Conservation (phyloP, 768 basidiomycete genomes). For the Favolaschia claudopus region DNA sequence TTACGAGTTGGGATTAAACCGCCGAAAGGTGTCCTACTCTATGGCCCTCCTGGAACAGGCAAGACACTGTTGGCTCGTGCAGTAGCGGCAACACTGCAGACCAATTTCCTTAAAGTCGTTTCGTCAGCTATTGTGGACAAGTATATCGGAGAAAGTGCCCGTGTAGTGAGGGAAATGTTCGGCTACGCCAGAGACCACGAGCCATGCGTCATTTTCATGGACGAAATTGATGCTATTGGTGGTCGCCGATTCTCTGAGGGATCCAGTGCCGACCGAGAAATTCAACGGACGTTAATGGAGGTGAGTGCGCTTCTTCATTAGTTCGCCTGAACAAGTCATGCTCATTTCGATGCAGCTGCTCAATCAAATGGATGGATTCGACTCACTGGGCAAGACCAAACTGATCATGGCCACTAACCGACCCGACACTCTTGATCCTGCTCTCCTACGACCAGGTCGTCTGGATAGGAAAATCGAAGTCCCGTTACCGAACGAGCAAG, state of each 20-base stretch:
- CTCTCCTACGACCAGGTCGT: conserved; percentile 93
- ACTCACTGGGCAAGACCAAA: conserved; percentile 93
- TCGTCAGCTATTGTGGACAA: conserved; percentile 98
- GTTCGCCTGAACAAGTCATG: background rate
- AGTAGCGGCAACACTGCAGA: conserved; percentile 89
- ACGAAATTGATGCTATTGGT: conserved; percentile 97
- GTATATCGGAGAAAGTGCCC: conserved; percentile 97
- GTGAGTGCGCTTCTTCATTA: conserved; percentile 34
- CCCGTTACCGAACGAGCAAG: conserved; percentile 96
- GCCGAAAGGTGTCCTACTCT: conserved; percentile 95
- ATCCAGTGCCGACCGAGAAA: conserved; percentile 97
- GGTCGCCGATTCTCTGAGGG: conserved; percentile 90
- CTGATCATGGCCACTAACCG: conserved; percentile 99
- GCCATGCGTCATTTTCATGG: conserved; percentile 99
- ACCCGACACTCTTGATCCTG: conserved; percentile 97
- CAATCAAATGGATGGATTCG: conserved; percentile 99
- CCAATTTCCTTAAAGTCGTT: conserved; percentile 98
- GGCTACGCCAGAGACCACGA: conserved; percentile 97
- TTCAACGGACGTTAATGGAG: conserved; percentile 98
- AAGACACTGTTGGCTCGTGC: conserved; percentile 95
- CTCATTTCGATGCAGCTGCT: conserved; percentile 66
- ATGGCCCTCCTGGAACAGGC: conserved; percentile 98
- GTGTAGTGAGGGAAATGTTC: conserved; percentile 98
- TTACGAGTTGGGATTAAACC: conserved; percentile 94
- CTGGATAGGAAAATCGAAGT: conserved; percentile 98